Evolutionary conservation across 768 basidiomycete genomes (phyloP), one percentile per base, ranked within the genome.

Genomic region (Lactifluus hygrophoroides): DNA sequence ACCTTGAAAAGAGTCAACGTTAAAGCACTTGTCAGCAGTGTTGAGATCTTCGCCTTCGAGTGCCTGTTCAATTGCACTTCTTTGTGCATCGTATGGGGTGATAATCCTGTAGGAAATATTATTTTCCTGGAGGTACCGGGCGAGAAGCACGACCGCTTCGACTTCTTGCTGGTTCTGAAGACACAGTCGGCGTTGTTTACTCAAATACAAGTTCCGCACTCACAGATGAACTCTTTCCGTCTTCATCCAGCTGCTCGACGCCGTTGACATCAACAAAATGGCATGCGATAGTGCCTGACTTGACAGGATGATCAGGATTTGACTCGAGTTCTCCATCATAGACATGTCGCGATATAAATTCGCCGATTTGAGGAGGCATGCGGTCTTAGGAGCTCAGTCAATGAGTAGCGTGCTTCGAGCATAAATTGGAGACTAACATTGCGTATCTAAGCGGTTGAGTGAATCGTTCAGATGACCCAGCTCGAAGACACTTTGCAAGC

Each of bases 1-100:
- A 86, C 89, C 88, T 81, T 90, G 88, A 64, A 89, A 90, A 1
- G 84, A 80, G 65, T 90, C 88, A 27, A 90, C 82, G 67, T 86
- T 88, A 72, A 86, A 90, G 54, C 82, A 82, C 54, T 75, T 90
- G 64, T 91, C 79, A 34, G 76, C 72, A 85, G 85, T 88, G 2
- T 72, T 56, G 1, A 92, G 69, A 0, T 73, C 76, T 35, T 70
- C 69, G 0, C 57, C 42, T 63, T 82, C 77, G 66, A 93, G 76
- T 17, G 67, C 67, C 5, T 72, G 66, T 69, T 90, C 86, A 68
- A 92, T 77, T 3, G 69, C 51, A 49, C 68, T 76, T 13, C 86
- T 76, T 67, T 93, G 90, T 7, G 76, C 81, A 69, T 87, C 87
- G 76, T 93, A 93, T 0, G 90, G 90, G 10, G 87, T 90, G 51